Percentiles rank a stretch among this genome's conserved stretches.
These are phyloP conservation scores for Tetrastigma voinierianum DNA, from an alignment of 164 flowering plant genomes.

Conservation along the genomic window DNA sequence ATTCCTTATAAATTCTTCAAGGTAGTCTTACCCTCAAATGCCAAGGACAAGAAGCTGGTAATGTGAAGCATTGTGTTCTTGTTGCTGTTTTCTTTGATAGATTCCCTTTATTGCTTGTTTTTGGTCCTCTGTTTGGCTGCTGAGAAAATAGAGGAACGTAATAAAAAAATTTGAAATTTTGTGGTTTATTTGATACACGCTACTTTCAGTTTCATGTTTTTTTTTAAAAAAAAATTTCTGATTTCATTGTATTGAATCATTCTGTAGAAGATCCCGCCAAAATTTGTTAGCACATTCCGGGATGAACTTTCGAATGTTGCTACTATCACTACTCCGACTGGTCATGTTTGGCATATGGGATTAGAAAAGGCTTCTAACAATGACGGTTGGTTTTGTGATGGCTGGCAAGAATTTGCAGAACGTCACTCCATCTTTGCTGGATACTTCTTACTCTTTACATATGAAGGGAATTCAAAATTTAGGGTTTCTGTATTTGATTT, in stretches of 20 bases:
- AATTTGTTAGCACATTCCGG: conserved; percentile 26
- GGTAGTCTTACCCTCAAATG: no score
- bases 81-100: no score
- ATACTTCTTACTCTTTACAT: conserved; percentile 33
- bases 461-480: conserved; percentile 36
- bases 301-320: conserved; percentile 25
- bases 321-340: conserved; percentile 27
- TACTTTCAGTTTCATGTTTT: no score
- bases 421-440: conserved; percentile 27
- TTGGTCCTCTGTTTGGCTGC: no score
- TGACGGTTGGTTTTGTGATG: conserved; percentile 36
- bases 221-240: background rate
- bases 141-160: no score
- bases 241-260: no score
- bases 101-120: no score
- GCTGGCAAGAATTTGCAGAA: conserved; percentile 37
- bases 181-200: no score
- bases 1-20: no score
- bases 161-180: no score
- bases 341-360: conserved; percentile 33
- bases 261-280: conserved; percentile 42
- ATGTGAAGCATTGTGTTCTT: no score
- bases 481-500: conserved; percentile 31
- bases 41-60: no score
- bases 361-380: conserved; percentile 20